Evolutionary conservation across 495 filamentous ascomycete genomes (phyloP).

Genomic region (Podospora pseudocomata): DNA sequence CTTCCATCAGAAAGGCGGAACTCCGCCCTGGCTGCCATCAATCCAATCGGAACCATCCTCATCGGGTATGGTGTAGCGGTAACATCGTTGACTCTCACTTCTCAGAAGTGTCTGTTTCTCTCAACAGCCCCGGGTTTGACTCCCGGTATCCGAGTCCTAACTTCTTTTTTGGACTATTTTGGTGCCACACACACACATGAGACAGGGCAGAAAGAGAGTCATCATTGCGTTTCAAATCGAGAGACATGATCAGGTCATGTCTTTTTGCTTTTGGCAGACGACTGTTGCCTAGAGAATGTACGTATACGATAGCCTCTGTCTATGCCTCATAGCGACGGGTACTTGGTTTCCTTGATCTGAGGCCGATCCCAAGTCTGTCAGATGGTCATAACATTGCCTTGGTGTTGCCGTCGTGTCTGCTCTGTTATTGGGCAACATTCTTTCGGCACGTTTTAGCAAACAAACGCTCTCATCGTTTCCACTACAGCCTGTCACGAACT

Average conservation of each 20-base stretch:
- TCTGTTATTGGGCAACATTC: too few relatives aligned
- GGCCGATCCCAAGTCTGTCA: too few relatives aligned
- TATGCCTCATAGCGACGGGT: too few relatives aligned
- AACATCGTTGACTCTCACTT: too few relatives aligned
- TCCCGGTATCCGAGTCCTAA: slow-evolving; percentile 14
- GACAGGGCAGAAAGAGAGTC: background rate
- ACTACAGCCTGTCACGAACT: too few relatives aligned
- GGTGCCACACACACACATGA: background rate
- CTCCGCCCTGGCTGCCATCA: background rate
- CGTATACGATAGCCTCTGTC: background rate
- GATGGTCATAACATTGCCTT: too few relatives aligned
- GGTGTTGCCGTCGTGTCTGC: too few relatives aligned
- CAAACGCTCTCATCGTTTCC: too few relatives aligned
- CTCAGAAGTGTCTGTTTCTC: background rate
- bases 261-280: background rate
- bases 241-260: background rate
- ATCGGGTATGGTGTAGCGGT: slow-evolving; percentile 8
- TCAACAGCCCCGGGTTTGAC: slow-evolving; percentile 15
- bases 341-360: too few relatives aligned
- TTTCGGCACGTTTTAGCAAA: too few relatives aligned
- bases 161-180: background rate
- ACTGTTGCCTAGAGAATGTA: background rate
- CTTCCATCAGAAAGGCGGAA: background rate
- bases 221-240: background rate
- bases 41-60: slow-evolving; percentile 8